These are phyloP conservation scores for Calonectria pseudoturangicola DNA, from an alignment of 2,329 filamentous ascomycete species.

Conservation along the genomic window DNA sequence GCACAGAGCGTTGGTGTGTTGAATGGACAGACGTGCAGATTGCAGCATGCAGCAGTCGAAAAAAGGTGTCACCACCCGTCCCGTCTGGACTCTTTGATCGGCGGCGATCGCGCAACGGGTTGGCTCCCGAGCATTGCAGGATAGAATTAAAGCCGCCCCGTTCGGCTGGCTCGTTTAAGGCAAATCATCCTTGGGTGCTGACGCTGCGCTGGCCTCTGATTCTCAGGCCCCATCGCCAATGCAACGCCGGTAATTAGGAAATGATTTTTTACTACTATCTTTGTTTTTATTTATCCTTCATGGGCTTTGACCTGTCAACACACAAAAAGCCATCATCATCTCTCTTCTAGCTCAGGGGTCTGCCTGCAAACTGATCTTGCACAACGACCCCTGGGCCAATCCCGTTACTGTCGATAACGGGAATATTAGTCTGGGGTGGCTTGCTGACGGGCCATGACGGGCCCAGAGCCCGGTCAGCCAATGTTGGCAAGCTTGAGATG, in stretches of 20 bases:
- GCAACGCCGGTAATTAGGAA: slow-evolving; percentile 29
- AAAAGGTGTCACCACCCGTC: slow-evolving; percentile 5
- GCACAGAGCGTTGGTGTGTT: neutral
- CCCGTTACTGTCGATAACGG: slow-evolving; percentile 21
- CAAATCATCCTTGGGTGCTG: slow-evolving; percentile 28
- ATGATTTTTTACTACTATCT: neutral
- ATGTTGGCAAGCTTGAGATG: slow-evolving; percentile 19
- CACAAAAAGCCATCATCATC: neutral
- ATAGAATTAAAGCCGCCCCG: slow-evolving; percentile 27
- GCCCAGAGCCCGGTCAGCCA: slow-evolving; percentile 24
- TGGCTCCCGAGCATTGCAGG: slow-evolving; percentile 20
- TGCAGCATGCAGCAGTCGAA: slow-evolving; percentile 21
- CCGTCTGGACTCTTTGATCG: slow-evolving; percentile 34
- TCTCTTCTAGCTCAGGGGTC: slow-evolving; percentile 35
- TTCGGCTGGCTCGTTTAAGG: slow-evolving; percentile 27
- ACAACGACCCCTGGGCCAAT: slow-evolving; percentile 31
- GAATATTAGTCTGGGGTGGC: slow-evolving; percentile 36
- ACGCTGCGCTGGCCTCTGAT: neutral
- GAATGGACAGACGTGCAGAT: neutral
- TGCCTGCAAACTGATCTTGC: slow-evolving; percentile 35
- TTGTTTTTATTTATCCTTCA: neutral
- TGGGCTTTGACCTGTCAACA: neutral
- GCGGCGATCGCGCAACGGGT: slow-evolving; percentile 30
- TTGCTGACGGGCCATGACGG: slow-evolving; percentile 30
- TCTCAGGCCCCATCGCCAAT: slow-evolving; percentile 16